Base-by-base conservation (phyloP, 306 rosid genomes). In the Quercus ilex region DNA sequence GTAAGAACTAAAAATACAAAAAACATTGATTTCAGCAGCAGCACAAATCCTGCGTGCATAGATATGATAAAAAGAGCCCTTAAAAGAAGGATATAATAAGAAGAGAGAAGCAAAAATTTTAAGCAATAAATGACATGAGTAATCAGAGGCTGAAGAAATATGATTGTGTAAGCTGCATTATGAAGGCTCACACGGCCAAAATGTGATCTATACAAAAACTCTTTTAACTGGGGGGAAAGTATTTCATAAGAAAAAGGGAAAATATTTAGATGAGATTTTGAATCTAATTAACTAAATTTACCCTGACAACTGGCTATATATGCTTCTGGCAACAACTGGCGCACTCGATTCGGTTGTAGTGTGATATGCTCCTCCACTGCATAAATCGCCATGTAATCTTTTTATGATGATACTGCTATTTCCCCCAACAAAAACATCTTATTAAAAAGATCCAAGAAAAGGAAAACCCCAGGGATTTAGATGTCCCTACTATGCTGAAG, bases 121-220 rank as follows among this genome's bases (percentile, higher is more conserved):
- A 76, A 46, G 79, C 77, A 70, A 71, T 64, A 65, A 58, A 74
- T 71, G 35, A 38, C 4, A 53, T n/a, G 1, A 68, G 41, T 33
- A 68, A 35, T 19, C 6, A 33, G 1, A 19, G 41, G 25, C 38
- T 35, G 25, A 9, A 10, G 46, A 19, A 63, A 19, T 82, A 4
- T 14, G 13, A 20, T 59, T 20, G 65, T 59, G 65, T 59, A 59
- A 23, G 31, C 65, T 59, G 65, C 31, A 59, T 25, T 23, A 21
- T 59, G 65, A 59, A 21, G 65, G 17, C 13, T 23, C 31, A 59
- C 31, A 59, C 65, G 30, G 65, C 65, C 31, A 23, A 78, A 77
- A 33, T 72, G 82, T 75, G 73, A 83, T 65, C 90, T 88, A 85
- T 88, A 89, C 90, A 88, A 41, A 71, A 82, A 81, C 75, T 74